A percentile compares a stretch with the other conserved stretches of the same genome.
Conservation (phyloP, 2,329 filamentous ascomycete species). For the Fusarium acutatum region DNA sequence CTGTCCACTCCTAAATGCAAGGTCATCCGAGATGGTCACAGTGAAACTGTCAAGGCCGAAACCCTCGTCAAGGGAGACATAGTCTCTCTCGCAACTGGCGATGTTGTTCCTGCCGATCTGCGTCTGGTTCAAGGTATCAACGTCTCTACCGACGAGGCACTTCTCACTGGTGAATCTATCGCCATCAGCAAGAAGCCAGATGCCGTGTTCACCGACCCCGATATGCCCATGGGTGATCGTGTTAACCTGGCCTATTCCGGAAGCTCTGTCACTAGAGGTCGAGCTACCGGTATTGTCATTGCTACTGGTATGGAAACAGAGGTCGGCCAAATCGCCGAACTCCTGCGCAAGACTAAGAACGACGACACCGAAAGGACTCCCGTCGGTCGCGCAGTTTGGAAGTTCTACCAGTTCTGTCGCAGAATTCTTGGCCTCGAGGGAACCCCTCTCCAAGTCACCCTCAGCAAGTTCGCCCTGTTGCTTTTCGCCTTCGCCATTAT, state of each 20-base stretch:
- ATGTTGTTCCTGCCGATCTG: slow-evolving; percentile 75
- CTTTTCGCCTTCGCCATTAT: slow-evolving; percentile 77
- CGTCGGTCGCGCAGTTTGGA: slow-evolving; percentile 55
- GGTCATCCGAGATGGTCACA: slow-evolving; percentile 62
- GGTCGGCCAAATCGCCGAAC: slow-evolving; percentile 77
- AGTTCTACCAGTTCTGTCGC: slow-evolving; percentile 54
- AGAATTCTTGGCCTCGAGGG: slow-evolving; percentile 74
- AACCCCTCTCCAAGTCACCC: slow-evolving; percentile 84
- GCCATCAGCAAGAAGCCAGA: slow-evolving; percentile 73
- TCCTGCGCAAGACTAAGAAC: slow-evolving; percentile 66
- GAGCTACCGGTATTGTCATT: slow-evolving; percentile 73
- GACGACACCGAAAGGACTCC: slow-evolving; percentile 53
- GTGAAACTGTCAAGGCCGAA: slow-evolving; percentile 63
- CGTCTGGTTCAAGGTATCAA: slow-evolving; percentile 74
- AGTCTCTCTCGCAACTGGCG: slow-evolving; percentile 68
- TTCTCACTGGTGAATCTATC: slow-evolving; percentile 77
- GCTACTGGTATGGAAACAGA: slow-evolving; percentile 78
- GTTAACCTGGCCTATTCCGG: slow-evolving; percentile 77
- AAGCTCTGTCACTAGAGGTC: slow-evolving; percentile 75
- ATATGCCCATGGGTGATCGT: slow-evolving; percentile 73
- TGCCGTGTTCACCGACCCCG: slow-evolving; percentile 59
- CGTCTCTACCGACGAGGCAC: slow-evolving; percentile 77
- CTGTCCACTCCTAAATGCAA: slow-evolving; percentile 68
- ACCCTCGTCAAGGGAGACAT: slow-evolving; percentile 73
- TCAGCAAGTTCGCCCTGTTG: slow-evolving; percentile 84